Percentiles rank a stretch among this genome's conserved stretches.
Evolutionary conservation across 2,329 filamentous ascomycete genomes (phyloP).

Genomic region (Chaetomiaceae sp.): DNA sequence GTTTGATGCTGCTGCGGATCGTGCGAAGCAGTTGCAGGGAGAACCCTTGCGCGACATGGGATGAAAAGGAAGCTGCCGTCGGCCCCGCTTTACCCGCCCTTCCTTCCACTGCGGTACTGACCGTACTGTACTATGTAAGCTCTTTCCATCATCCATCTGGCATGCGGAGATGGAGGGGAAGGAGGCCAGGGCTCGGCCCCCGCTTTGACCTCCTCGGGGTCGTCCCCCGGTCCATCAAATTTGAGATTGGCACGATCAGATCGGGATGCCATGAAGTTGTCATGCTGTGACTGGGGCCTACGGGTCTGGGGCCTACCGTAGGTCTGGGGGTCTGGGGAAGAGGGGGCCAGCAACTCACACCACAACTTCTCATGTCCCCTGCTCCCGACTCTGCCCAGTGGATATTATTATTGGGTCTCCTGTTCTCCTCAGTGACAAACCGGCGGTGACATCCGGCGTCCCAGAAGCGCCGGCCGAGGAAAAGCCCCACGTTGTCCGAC

Average conservation of each 20-base stretch:
- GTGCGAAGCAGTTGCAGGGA: not conserved
- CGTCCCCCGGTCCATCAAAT: constrained; percentile 1
- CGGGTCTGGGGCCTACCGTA: too few relatives aligned
- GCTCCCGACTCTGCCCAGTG: too few relatives aligned
- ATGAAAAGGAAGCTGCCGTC: constrained; percentile 14
- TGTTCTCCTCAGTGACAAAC: not conserved
- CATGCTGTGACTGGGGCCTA: not conserved
- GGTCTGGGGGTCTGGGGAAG: too few relatives aligned
- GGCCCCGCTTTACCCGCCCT: constrained; percentile 9
- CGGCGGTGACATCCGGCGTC: constrained; percentile 11
- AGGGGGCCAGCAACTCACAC: too few relatives aligned
- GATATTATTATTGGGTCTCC: too few relatives aligned
- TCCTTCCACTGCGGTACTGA: too few relatives aligned
- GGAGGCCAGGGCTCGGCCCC: constrained; percentile 16
- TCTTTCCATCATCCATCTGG: too few relatives aligned
- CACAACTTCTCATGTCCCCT: too few relatives aligned
- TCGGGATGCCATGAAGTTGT: not conserved
- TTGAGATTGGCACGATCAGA: constrained; percentile 6
- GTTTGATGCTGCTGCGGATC: not conserved
- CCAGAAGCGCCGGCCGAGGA: constrained; percentile 5
- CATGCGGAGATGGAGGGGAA: constrained; percentile 4
- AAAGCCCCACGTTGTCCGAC: constrained; percentile 9
- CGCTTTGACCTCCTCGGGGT: constrained; percentile 8
- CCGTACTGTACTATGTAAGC: too few relatives aligned
- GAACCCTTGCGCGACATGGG: constrained; percentile 14